Evolutionary conservation across 345 rosid genomes (phyloP), one percentile per base, ranked within the genome.

Genomic region (Sisymbrium altissimum): DNA sequence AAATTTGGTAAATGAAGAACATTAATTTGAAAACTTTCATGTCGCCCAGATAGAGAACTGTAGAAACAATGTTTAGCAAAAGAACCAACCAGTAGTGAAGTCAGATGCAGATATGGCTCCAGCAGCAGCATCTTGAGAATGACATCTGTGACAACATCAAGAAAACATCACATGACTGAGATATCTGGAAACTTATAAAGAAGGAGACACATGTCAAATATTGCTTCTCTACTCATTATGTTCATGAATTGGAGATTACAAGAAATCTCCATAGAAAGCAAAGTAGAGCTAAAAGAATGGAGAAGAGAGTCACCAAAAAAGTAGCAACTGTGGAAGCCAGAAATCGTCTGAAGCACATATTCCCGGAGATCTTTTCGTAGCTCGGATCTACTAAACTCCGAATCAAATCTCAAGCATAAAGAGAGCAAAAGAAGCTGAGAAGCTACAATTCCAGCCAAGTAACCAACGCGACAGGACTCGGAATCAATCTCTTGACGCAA

Each of bases 371-470:
- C 85, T 53, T 77, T 81, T 71, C 73, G 82, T 45, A 87, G n/a
- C 63, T 84, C 50, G 39, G 64, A 66, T 38, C 75, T 62, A 27
- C 73, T 62, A 63, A 44, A 57, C 12, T 67, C 79, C 5, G 52
- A 65, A 23, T 77, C 80, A 57, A 86, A 86, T 30, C 84, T 90
- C 83, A 86, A 80, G 78, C 95, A 83, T 38, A 82, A 64, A 67
- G 71, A 81, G 75, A 92, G 71, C 80, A 88, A 63, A 21, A 89
- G 80, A 12, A 71, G 80, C 81, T 92, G 89, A 46, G 78, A 72
- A 88, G 87, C 89, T 2, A 92, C 96, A 9, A 82, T 74, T 69
- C 96, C 97, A 29, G 91, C 90, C 66, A 89, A 79, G 70, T 54
- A 66, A 53, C 85, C 86, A 62, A 86, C 64, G 38, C 61, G 49